Evolutionary conservation across 108 stramenopile genomes (phyloP).

Genomic region (Bacterosira constricta): DNA sequence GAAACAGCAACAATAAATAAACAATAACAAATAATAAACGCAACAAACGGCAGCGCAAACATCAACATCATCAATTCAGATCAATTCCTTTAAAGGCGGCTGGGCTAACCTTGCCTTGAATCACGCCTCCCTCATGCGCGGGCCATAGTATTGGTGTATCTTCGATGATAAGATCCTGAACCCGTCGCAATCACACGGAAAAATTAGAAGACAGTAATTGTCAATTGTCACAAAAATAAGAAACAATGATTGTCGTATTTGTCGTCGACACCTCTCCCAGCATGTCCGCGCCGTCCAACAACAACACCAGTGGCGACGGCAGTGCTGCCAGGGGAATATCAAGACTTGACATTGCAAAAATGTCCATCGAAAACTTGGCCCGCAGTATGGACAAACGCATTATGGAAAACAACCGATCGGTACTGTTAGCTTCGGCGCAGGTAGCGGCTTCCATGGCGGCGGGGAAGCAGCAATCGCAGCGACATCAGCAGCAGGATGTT

Average conservation of each 20-base stretch:
- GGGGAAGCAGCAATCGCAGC: conserved; percentile 23
- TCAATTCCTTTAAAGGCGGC: no score
- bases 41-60: no score
- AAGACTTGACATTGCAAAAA: conserved; percentile 79
- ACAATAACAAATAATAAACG: no score
- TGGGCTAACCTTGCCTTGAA: no score
- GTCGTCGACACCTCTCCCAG: conserved; percentile 82
- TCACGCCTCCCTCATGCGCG: no score
- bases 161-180: no score
- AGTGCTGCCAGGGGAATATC: conserved; percentile 49
- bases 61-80: no score
- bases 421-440: conserved; percentile 44
- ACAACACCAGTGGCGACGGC: conserved; percentile 8
- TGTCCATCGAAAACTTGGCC: conserved; percentile 72
- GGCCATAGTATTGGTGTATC: no score
- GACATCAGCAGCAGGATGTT: conserved; percentile 48
- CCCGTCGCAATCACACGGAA: no score
- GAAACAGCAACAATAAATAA: no score
- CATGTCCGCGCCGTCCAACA: conserved; percentile 55
- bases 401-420: conserved; percentile 58
- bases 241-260: conserved; percentile 80
- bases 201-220: no score
- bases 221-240: background rate
- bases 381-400: conserved; percentile 64
- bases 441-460: conserved; percentile 12